Evolutionary conservation across 2,329 filamentous ascomycete genomes (phyloP).

Genomic region (Colletotrichum sp.): DNA sequence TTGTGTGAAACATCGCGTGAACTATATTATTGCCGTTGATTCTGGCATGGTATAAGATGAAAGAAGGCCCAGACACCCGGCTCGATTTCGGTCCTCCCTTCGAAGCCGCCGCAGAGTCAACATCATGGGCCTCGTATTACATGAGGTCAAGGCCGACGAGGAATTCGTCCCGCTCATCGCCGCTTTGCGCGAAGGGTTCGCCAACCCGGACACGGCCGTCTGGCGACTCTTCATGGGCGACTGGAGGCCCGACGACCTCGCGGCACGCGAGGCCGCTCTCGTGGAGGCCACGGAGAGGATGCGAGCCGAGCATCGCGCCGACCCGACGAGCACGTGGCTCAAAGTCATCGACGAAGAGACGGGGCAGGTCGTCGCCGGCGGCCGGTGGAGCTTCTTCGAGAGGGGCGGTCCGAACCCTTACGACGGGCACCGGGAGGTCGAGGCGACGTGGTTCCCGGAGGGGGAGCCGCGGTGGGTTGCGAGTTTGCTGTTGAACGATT

Average conservation of each 20-base stretch:
- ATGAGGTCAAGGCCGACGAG: background rate
- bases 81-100: background rate
- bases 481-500: background rate
- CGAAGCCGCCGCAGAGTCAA: background rate
- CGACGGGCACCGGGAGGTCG: background rate
- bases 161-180: background rate
- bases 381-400: background rate
- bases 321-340: conserved; percentile 36
- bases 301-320: conserved; percentile 8
- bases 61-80: background rate
- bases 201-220: background rate
- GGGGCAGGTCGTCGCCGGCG: background rate
- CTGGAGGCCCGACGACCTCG: background rate
- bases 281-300: background rate
- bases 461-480: background rate
- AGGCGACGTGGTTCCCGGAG: background rate
- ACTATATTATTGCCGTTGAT: background rate
- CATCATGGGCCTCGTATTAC: background rate
- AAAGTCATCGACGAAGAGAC: conserved; percentile 38
- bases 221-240: background rate
- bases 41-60: background rate
- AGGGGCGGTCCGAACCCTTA: background rate
- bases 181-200: background rate
- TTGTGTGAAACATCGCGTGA: background rate
- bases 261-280: background rate